These are phyloP conservation scores for Plenodomus tracheiphilus DNA, from an alignment of 2,329 filamentous ascomycete genomes.

Conservation along the genomic window DNA sequence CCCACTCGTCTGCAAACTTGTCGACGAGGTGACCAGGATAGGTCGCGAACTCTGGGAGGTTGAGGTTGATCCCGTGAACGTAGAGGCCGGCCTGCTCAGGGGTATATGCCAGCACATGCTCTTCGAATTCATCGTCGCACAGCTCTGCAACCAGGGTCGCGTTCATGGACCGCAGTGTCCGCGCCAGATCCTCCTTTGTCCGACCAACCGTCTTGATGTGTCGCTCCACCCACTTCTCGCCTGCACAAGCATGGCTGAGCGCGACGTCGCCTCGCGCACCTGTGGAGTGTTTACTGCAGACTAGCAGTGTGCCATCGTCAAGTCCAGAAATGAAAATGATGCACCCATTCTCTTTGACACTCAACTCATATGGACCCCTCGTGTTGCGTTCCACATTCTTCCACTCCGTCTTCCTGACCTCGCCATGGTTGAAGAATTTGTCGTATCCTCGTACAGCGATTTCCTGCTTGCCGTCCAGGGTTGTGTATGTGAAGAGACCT, in stretches of 20 bases:
- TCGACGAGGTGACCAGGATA: constrained; percentile 84
- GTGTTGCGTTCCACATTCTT: constrained; percentile 74
- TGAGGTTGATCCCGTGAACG: constrained; percentile 93
- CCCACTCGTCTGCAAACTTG: constrained; percentile 87
- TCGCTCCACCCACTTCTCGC: constrained; percentile 78
- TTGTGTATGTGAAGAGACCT: constrained; percentile 86
- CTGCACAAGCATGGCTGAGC: constrained; percentile 80
- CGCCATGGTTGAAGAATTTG: constrained; percentile 96
- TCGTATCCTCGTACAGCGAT: constrained; percentile 92
- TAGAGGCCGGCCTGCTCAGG: constrained; percentile 86
- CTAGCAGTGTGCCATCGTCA: constrained; percentile 83
- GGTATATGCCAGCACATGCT: constrained; percentile 90
- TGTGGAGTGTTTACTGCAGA: constrained; percentile 99
- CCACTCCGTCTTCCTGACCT: constrained; percentile 84
- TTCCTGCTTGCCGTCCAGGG: constrained; percentile 66
- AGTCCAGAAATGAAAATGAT: constrained; percentile 96
- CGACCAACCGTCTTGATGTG: constrained; percentile 79
- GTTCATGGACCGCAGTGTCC: constrained; percentile 76
- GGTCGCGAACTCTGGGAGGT: constrained; percentile 88
- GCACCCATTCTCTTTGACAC: constrained; percentile 98
- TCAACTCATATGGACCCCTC: constrained; percentile 87
- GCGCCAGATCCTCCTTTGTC: constrained; percentile 76
- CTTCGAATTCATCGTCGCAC: constrained; percentile 94
- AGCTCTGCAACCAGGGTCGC: constrained; percentile 94
- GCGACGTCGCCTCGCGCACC: constrained; percentile 72